Percentiles rank a stretch among this genome's conserved stretches.
Conservation (phyloP, 2,329 filamentous ascomycete species). For the Ophiocordyceps camponoti-floridani region DNA sequence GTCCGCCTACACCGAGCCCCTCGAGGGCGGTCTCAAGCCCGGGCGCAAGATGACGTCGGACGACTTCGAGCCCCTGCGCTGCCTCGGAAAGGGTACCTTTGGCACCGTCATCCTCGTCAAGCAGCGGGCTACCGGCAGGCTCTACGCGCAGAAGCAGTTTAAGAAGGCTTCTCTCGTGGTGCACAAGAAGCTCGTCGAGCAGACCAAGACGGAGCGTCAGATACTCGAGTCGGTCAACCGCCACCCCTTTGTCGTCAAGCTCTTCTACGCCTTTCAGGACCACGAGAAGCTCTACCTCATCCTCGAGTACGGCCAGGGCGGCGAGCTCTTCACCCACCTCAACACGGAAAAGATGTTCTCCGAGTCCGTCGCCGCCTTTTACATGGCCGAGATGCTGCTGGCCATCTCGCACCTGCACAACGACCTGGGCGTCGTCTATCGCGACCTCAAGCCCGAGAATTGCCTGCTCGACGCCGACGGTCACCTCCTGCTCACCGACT, state of each 20-base stretch:
- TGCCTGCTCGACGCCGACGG: slow-evolving; percentile 83
- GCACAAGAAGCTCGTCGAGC: slow-evolving; percentile 88
- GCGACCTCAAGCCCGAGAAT: slow-evolving; percentile 95
- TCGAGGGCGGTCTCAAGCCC: slow-evolving; percentile 36
- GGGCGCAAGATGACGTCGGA: slow-evolving; percentile 74
- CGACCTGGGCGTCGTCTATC: slow-evolving; percentile 85
- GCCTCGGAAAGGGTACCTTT: slow-evolving; percentile 89
- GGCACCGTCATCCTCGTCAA: slow-evolving; percentile 90
- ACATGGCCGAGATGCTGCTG: slow-evolving; percentile 96
- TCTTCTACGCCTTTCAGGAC: slow-evolving; percentile 97
- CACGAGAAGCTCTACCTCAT: slow-evolving; percentile 95
- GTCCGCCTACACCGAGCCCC: slow-evolving; percentile 21
- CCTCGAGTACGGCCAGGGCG: slow-evolving; percentile 91
- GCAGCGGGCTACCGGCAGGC: slow-evolving; percentile 67
- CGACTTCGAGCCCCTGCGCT: slow-evolving; percentile 81
- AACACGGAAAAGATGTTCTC: slow-evolving; percentile 89
- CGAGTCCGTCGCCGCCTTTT: slow-evolving; percentile 79
- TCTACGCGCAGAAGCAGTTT: slow-evolving; percentile 97
- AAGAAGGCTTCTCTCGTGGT: slow-evolving; percentile 91
- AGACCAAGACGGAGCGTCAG: slow-evolving; percentile 90
- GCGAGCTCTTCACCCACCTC: slow-evolving; percentile 91
- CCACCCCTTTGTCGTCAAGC: slow-evolving; percentile 93
- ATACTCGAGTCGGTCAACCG: slow-evolving; percentile 92
- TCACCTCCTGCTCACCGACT: slow-evolving; percentile 88
- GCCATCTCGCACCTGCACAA: slow-evolving; percentile 86